Conservation (phyloP, 2,329 filamentous ascomycete genomes). For the Metarhizium brunneum region DNA sequence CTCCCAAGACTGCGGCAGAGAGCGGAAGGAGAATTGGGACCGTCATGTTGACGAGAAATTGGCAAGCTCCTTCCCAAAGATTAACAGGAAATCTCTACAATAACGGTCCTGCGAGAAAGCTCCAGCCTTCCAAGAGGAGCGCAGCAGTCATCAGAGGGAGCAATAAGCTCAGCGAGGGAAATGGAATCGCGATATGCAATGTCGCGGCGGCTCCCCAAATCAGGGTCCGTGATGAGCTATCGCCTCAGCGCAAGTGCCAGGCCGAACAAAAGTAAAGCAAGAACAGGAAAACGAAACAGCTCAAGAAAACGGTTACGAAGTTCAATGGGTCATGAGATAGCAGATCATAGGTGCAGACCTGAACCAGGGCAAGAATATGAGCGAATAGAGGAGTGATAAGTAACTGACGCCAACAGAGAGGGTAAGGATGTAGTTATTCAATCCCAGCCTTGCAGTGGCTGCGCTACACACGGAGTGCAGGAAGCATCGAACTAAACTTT, state of each 20-base stretch:
- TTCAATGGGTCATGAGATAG: background rate
- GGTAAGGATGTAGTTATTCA: background rate
- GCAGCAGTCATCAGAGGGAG: background rate
- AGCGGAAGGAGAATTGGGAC: constrained; percentile 13
- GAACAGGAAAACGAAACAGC: background rate
- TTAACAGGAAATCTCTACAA: constrained; percentile 1
- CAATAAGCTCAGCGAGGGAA: background rate
- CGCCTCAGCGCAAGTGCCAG: background rate
- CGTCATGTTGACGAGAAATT: constrained; percentile 2
- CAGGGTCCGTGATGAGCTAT: background rate
- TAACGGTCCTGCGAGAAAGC: background rate
- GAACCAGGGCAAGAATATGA: background rate
- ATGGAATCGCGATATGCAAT: background rate
- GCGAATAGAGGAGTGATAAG: background rate
- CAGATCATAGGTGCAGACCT: background rate
- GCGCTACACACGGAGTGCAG: background rate
- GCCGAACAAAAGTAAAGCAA: background rate
- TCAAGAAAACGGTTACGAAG: background rate
- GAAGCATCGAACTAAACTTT: background rate
- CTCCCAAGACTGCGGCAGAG: constrained; percentile 23
- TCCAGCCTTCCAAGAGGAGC: background rate
- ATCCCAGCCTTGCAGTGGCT: background rate
- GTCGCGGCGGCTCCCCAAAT: too few species aligned
- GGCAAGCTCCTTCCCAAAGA: background rate
- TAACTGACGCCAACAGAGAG: background rate